Conservation (phyloP, 2,329 filamentous ascomycete genomes). For the Botrytis squamosa region DNA sequence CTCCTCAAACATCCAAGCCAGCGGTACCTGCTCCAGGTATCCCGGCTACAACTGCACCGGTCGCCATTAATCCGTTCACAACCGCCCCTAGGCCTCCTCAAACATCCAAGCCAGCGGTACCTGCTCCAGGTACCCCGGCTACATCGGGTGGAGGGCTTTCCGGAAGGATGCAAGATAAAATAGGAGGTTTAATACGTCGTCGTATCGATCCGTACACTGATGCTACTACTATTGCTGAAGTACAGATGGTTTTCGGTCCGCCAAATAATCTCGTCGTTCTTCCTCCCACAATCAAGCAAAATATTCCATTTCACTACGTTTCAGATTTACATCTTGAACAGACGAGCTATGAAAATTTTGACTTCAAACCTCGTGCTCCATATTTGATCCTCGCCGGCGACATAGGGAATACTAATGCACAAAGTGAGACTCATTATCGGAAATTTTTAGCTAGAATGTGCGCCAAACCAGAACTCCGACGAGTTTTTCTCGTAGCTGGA, state of each 20-base stretch:
- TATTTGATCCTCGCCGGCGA: slow-evolving; percentile 8
- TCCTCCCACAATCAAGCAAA: not conserved
- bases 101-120: not conserved
- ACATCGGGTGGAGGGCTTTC: not conserved
- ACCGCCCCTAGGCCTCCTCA: not conserved
- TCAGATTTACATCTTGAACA: slow-evolving; percentile 17
- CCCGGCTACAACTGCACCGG: not conserved
- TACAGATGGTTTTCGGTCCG: not conserved
- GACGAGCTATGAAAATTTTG: not conserved
- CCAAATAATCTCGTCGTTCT: not conserved
- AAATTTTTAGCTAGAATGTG: slow-evolving; percentile 6
- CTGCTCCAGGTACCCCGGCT: not conserved
- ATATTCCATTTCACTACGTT: slow-evolving; percentile 3
- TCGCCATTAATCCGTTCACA: not conserved
- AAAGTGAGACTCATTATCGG: not conserved
- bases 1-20: not conserved
- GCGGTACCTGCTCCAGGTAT: not conserved
- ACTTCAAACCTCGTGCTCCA: not conserved
- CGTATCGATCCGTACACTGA: not conserved
- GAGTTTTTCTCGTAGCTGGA: slow-evolving; percentile 8
- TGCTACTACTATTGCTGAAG: not conserved
- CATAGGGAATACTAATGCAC: not conserved
- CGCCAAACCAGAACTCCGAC: not conserved
- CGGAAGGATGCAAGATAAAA: not conserved
- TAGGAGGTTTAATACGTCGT: not conserved